Conservation (phyloP, 2,329 filamentous ascomycete species). For the Boeremia lycopersici region DNA sequence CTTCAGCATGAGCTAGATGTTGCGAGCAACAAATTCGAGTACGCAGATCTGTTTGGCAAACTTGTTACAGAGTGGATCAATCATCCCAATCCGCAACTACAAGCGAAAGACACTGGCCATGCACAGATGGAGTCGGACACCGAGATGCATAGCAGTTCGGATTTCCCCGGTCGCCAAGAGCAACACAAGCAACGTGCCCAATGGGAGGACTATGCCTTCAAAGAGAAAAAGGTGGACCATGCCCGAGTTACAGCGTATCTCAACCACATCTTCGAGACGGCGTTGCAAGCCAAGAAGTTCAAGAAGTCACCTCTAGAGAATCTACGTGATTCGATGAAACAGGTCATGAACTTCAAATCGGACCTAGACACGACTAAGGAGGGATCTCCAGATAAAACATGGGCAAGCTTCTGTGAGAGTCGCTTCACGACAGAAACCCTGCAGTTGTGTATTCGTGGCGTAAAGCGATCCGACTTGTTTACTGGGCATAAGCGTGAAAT, state of each 20-base stretch:
- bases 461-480: slow-evolving; percentile 59
- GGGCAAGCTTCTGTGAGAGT: slow-evolving; percentile 4
- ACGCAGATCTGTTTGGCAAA: slow-evolving; percentile 34
- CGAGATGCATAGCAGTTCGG: slow-evolving; percentile 38
- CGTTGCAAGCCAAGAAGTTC: slow-evolving; percentile 48
- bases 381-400: slow-evolving; percentile 26
- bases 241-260: slow-evolving; percentile 58
- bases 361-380: slow-evolving; percentile 20
- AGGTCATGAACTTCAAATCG: slow-evolving; percentile 28
- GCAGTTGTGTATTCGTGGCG: slow-evolving; percentile 54
- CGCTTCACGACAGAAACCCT: slow-evolving; percentile 53
- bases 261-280: slow-evolving; percentile 56
- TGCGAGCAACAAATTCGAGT: slow-evolving; percentile 39
- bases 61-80: slow-evolving; percentile 40
- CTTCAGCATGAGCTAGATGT: slow-evolving; percentile 34
- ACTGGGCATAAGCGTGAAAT: slow-evolving; percentile 58
- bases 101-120: neutral
- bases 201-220: slow-evolving; percentile 65
- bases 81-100: slow-evolving; percentile 27
- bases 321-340: slow-evolving; percentile 49
- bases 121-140: neutral
- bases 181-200: slow-evolving; percentile 51
- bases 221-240: slow-evolving; percentile 53
- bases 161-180: slow-evolving; percentile 50
- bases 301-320: slow-evolving; percentile 46